A percentile compares a stretch with the other conserved stretches of the same genome.
These are phyloP conservation scores for Yarrowia sp. DNA, from an alignment of 805 yeast genomes.

Conservation along the genomic window DNA sequence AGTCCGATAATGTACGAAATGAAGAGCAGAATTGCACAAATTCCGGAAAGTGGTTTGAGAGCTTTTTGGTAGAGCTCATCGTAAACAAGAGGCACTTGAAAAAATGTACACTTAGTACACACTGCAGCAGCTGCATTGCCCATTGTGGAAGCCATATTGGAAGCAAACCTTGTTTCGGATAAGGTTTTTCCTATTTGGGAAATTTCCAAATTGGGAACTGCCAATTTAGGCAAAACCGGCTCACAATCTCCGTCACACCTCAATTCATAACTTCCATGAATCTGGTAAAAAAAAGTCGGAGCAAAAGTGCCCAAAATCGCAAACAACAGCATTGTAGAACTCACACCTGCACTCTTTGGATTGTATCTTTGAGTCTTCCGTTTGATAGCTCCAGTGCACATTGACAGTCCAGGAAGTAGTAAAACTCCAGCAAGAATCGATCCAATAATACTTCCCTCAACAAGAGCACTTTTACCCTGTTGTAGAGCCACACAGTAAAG, in stretches of 20 bases:
- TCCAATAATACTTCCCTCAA: constrained; percentile 95
- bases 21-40: constrained; percentile 78
- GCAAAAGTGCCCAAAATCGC: constrained; percentile 89
- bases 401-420: constrained; percentile 86
- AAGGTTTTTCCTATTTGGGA: no score
- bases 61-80: constrained; percentile 67
- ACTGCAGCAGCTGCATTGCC: not conserved
- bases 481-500: constrained; percentile 86
- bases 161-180: no score
- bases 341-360: constrained; percentile 95
- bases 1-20: constrained; percentile 84
- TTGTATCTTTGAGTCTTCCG: constrained; percentile 93
- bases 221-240: no score
- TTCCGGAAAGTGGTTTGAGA: constrained; percentile 76
- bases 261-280: constrained; percentile 83
- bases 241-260: constrained; percentile 49
- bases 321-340: constrained; percentile 90
- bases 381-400: constrained; percentile 95
- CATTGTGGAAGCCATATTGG: no score
- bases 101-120: constrained; percentile 71
- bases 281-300: constrained; percentile 85
- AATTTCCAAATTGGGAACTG: no score
- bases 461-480: constrained; percentile 81
- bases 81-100: constrained; percentile 66
- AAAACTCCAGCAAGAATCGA: constrained; percentile 90